Conservation (phyloP, 371 early-diverging fungal genomes). For the Haplosporangium sp. region DNA sequence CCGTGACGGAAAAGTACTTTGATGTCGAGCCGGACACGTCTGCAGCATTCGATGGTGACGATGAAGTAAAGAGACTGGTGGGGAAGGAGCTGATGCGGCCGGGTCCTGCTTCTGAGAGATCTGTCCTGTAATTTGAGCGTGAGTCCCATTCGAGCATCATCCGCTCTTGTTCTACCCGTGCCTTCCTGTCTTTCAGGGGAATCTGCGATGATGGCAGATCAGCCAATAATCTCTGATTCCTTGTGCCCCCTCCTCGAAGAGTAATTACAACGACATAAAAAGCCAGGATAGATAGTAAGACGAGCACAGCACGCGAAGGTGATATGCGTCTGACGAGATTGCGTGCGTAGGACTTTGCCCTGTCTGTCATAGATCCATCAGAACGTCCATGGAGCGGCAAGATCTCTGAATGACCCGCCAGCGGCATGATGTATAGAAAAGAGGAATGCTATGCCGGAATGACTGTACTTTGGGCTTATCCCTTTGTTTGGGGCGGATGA, state of each 20-base stretch:
- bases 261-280: constrained; percentile 22
- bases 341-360: constrained; percentile 8
- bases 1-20: constrained; percentile 63
- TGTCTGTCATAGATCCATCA: constrained; percentile 13
- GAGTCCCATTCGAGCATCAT: constrained; percentile 49
- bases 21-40: constrained; percentile 8
- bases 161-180: constrained; percentile 28
- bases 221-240: not conserved
- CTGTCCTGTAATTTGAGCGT: constrained; percentile 47
- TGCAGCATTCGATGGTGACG: constrained; percentile 5
- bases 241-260: not conserved
- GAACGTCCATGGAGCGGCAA: constrained; percentile 38
- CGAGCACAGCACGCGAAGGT: constrained; percentile 20
- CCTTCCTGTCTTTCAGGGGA: constrained; percentile 18
- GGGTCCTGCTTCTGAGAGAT: constrained; percentile 37
- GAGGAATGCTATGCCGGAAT: constrained; percentile 4
- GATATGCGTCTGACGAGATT: constrained; percentile 28
- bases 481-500: not conserved
- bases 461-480: not conserved
- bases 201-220: not conserved
- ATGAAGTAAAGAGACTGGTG: constrained; percentile 28
- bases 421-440: constrained; percentile 14
- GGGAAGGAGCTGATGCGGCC: constrained; percentile 39
- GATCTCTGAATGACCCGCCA: constrained; percentile 38
- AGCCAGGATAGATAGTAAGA: constrained; percentile 21